phyloP scores from a whole-genome alignment of 352 stramenopile species.

The Phytophthora litchii region DNA sequence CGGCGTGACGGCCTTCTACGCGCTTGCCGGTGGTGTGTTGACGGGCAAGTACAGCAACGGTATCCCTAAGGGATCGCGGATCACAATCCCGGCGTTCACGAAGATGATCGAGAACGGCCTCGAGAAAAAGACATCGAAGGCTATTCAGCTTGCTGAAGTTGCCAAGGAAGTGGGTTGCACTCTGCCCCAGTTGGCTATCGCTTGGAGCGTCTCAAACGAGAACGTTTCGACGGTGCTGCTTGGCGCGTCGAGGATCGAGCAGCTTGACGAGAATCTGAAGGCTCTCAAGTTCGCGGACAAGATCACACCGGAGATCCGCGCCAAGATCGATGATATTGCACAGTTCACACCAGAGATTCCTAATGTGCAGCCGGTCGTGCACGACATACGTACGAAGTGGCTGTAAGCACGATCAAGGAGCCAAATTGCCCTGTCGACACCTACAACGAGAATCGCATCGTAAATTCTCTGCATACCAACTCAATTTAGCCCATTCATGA shows the following conservation, averaged over 20 bases:
- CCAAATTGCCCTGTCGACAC: too few species aligned
- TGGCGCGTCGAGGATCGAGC: constrained; percentile 51
- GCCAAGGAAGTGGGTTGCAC: constrained; percentile 59
- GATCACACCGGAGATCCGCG: constrained; percentile 65
- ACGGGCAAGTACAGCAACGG: constrained; percentile 77
- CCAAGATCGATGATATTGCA: constrained; percentile 66
- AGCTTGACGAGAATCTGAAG: constrained; percentile 73
- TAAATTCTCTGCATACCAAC: too few species aligned
- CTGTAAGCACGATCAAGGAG: constrained; percentile 23
- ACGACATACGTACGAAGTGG: constrained; percentile 35
- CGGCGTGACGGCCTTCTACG: constrained; percentile 66
- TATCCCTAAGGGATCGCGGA: constrained; percentile 47
- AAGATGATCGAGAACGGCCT: constrained; percentile 45
- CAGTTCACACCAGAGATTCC: constrained; percentile 42
- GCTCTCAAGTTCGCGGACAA: constrained; percentile 56
- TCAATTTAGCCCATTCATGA: too few species aligned
- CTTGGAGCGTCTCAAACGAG: constrained; percentile 53
- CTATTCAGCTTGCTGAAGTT: constrained; percentile 44
- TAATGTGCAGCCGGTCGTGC: constrained; percentile 24
- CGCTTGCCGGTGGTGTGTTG: constrained; percentile 58
- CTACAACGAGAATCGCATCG: too few species aligned
- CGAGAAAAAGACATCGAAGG: constrained; percentile 53
- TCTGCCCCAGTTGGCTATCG: constrained; percentile 56
- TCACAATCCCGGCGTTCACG: constrained; percentile 43
- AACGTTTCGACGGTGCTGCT: constrained; percentile 64